A percentile compares a stretch with the other conserved stretches of the same genome.
phyloP scores from a whole-genome alignment of 257 asterid genomes.

The Verbena officinalis region DNA sequence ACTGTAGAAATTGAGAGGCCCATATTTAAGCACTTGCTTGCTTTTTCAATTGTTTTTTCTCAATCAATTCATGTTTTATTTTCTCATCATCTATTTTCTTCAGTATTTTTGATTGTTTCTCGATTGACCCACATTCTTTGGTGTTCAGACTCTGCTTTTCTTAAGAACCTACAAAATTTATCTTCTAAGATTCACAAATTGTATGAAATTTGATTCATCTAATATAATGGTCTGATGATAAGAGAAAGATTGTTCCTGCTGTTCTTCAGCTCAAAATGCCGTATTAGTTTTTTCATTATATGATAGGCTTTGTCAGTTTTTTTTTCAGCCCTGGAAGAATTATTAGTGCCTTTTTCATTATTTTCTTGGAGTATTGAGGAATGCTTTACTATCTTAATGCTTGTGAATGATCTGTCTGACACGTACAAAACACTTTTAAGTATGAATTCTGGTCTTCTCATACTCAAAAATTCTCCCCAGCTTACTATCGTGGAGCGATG shows the following conservation, averaged over 20 bases:
- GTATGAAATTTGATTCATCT: neutral
- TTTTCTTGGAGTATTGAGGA: neutral
- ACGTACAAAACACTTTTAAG: neutral
- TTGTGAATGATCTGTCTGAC: conserved; percentile 3
- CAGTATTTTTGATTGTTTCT: neutral
- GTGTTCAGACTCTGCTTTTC: conserved; percentile 16
- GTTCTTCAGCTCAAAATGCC: too few relatives aligned
- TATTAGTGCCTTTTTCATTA: neutral
- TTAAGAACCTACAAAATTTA: neutral
- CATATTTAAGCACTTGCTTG: conserved; percentile 8
- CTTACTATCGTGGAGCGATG: conserved; percentile 71
- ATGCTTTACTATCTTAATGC: conserved; percentile 13
- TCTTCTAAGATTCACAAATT: conserved; percentile 4
- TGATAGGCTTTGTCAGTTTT: neutral
- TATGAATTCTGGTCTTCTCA: conserved; percentile 22
- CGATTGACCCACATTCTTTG: conserved; percentile 9
- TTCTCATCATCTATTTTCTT: neutral
- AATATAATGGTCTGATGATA: too few relatives aligned
- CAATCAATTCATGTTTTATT: neutral
- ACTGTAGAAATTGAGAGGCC: neutral
- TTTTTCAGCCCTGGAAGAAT: conserved; percentile 17
- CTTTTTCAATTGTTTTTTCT: neutral
- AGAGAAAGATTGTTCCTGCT: too few relatives aligned
- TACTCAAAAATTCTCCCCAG: conserved; percentile 37
- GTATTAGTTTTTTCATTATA: neutral